phyloP scores from a whole-genome alignment of 129 eudicot genomes.

The sunflower (Helianthus annuus) region DNA sequence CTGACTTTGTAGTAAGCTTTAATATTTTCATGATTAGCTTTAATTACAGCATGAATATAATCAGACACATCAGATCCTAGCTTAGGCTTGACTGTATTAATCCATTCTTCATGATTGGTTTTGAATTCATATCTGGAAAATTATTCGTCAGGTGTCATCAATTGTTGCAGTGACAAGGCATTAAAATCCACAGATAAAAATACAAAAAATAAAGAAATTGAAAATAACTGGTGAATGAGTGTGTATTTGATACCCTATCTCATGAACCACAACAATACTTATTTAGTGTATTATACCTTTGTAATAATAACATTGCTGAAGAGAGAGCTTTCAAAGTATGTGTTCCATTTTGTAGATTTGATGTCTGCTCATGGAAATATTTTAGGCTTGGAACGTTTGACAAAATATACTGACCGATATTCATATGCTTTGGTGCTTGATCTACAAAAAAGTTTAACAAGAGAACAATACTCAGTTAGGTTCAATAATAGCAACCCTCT shows the following conservation, averaged over 20 bases:
- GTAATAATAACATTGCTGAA: constrained; percentile 65
- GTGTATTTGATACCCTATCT: not conserved
- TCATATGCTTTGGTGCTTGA: constrained; percentile 64
- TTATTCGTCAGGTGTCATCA: constrained; percentile 1
- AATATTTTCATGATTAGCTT: constrained; percentile 54
- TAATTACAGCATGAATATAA: constrained; percentile 60
- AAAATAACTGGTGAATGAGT: not conserved
- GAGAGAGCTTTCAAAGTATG: constrained; percentile 71
- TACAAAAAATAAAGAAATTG: not conserved
- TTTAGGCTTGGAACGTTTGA: constrained; percentile 79
- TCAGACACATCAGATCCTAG: constrained; percentile 59
- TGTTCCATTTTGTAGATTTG: constrained; percentile 55
- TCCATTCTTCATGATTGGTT: constrained; percentile 88
- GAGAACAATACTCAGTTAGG: constrained; percentile 1
- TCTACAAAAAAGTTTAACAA: constrained; percentile 47
- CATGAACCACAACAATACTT: constrained; percentile 10
- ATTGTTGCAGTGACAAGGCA: constrained; percentile 11
- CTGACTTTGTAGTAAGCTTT: constrained; percentile 75
- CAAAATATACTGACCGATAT: constrained; percentile 70
- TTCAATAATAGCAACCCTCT: not conserved
- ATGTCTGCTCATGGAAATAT: constrained; percentile 51
- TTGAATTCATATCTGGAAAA: constrained; percentile 76
- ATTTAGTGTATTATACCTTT: constrained; percentile 46
- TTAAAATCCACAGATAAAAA: not conserved
- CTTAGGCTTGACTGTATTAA: constrained; percentile 67